Evolutionary conservation across 2,329 filamentous ascomycete species (phyloP).

Genomic region (Alternaria brassicae): DNA sequence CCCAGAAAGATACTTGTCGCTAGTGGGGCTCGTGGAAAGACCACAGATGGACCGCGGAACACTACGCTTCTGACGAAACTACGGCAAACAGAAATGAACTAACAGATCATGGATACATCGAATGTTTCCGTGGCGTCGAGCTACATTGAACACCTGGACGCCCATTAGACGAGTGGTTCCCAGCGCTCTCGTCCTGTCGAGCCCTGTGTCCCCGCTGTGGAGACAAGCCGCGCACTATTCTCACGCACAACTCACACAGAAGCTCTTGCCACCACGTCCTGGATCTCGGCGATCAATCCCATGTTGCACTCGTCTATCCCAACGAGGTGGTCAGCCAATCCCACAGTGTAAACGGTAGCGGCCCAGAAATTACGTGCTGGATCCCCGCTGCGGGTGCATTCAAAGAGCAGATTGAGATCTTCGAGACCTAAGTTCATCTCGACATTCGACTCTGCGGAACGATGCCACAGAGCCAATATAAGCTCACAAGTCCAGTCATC

Average conservation of each 20-base stretch:
- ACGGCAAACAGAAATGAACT: neutral
- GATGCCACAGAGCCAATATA: conserved; percentile 1
- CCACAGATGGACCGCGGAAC: neutral
- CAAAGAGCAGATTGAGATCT: conserved; percentile 9
- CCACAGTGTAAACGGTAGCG: neutral
- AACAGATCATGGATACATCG: neutral
- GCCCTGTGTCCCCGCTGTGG: neutral
- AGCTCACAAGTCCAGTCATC: conserved; percentile 1
- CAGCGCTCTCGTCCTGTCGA: neutral
- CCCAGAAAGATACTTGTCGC: neutral
- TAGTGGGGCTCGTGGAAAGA: neutral
- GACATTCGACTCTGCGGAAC: neutral
- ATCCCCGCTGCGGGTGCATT: neutral
- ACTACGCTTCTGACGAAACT: neutral
- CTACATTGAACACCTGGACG: neutral
- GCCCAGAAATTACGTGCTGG: conserved; percentile 4
- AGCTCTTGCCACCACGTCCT: neutral
- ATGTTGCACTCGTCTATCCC: neutral
- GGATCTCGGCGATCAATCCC: neutral
- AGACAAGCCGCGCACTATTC: neutral
- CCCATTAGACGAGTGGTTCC: neutral
- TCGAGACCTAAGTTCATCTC: conserved; percentile 2
- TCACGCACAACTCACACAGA: neutral
- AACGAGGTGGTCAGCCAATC: neutral
- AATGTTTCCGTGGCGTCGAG: neutral